phyloP scores from a whole-genome alignment of 306 rosid genomes.

The Quercus robur region DNA sequence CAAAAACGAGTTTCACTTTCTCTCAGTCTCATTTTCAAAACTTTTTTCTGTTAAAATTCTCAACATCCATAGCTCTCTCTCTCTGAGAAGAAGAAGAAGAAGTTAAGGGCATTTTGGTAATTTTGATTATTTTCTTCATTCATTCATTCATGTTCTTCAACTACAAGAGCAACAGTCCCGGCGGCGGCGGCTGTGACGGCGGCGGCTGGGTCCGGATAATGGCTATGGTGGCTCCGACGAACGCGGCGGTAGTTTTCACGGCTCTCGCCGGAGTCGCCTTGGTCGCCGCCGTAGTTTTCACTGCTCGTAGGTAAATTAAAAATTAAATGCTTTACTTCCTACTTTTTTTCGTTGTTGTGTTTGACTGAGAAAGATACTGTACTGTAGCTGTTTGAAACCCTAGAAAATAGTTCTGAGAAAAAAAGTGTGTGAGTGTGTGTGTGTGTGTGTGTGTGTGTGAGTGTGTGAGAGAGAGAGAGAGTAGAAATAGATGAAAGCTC shows the following conservation, averaged over 20 bases:
- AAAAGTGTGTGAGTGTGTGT: background rate
- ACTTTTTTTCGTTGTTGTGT: too few relatives aligned
- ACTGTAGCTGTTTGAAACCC: background rate
- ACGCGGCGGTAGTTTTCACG: slow-evolving; percentile 53
- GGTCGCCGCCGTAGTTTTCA: slow-evolving; percentile 56
- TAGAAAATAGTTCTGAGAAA: background rate
- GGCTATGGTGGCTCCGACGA: slow-evolving; percentile 36
- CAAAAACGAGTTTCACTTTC: slow-evolving; percentile 15
- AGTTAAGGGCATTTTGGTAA: slow-evolving; percentile 34
- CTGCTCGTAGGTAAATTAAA: slow-evolving; percentile 63
- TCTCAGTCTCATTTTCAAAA: slow-evolving; percentile 6
- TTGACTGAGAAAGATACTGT: background rate
- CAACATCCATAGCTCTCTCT: background rate
- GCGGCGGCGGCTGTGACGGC: slow-evolving; percentile 39
- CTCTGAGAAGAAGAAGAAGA: background rate
- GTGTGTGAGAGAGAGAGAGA: too few relatives aligned
- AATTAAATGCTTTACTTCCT: background rate
- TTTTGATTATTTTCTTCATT: slow-evolving; percentile 1
- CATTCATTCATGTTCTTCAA: slow-evolving; percentile 55
- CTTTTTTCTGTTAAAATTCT: background rate
- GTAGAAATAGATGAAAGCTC: slow-evolving; percentile 79
- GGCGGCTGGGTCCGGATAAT: slow-evolving; percentile 32
- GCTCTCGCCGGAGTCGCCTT: slow-evolving; percentile 69
- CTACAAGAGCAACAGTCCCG: slow-evolving; percentile 31
- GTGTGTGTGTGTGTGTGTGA: background rate